Conservation (phyloP, 2,329 filamentous ascomycete genomes). For the Cladophialophora psammophila region DNA sequence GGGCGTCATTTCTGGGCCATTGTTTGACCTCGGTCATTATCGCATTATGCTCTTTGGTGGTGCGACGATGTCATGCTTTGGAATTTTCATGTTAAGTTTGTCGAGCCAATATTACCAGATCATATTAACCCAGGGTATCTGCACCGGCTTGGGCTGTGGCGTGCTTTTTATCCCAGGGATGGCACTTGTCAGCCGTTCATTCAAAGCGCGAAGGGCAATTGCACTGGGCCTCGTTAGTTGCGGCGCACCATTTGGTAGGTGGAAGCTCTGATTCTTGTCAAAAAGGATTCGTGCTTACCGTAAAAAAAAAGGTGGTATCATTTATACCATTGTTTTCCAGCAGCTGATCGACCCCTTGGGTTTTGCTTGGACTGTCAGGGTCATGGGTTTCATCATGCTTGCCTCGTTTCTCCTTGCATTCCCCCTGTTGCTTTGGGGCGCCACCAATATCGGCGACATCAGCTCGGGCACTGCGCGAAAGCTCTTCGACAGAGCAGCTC, state of each 20-base stretch:
- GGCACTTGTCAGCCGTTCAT: slow-evolving; percentile 38
- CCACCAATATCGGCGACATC: slow-evolving; percentile 45
- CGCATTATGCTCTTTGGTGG: slow-evolving; percentile 74
- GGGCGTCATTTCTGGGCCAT: slow-evolving; percentile 82
- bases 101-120: slow-evolving; percentile 86
- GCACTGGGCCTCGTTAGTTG: slow-evolving; percentile 42
- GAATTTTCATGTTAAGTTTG: slow-evolving; percentile 73
- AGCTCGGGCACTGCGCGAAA: slow-evolving; percentile 49
- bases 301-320: slow-evolving; percentile 66
- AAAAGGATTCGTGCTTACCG: not conserved
- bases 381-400: slow-evolving; percentile 50
- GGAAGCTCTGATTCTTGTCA: slow-evolving; percentile 44
- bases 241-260: slow-evolving; percentile 74
- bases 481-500: slow-evolving; percentile 55
- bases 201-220: slow-evolving; percentile 35
- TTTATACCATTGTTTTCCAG: slow-evolving; percentile 65
- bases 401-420: slow-evolving; percentile 45
- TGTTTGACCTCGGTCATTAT: slow-evolving; percentile 87
- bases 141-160: slow-evolving; percentile 76
- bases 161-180: slow-evolving; percentile 85
- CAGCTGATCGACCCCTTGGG: slow-evolving; percentile 55
- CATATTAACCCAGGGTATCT: slow-evolving; percentile 77
- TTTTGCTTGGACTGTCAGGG: slow-evolving; percentile 58
- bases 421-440: slow-evolving; percentile 38
- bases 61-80: slow-evolving; percentile 66